A percentile compares a stretch with the other conserved stretches of the same genome.
phyloP scores from a whole-genome alignment of 2,329 filamentous ascomycete species.

The Penicillium griseofulvum region DNA sequence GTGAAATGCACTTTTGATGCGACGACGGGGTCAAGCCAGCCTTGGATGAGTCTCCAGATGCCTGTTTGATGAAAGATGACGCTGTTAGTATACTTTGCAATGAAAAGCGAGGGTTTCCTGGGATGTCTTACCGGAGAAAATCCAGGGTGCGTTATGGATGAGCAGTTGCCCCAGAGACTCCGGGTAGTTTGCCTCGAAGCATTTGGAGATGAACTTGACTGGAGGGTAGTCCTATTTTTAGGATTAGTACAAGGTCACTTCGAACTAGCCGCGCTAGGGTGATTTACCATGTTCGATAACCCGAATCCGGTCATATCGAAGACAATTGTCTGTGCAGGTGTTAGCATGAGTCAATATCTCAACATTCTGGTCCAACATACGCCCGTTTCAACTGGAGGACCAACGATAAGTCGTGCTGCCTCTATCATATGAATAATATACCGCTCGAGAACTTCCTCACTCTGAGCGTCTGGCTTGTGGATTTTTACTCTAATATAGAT shows the following conservation, averaged over 20 bases:
- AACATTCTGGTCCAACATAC: conserved; percentile 53
- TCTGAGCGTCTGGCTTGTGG: conserved; percentile 79
- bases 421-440: conserved; percentile 92
- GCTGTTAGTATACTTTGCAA: not conserved
- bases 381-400: conserved; percentile 77
- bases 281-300: conserved; percentile 79
- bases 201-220: conserved; percentile 98
- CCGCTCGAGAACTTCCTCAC: conserved; percentile 73
- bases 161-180: conserved; percentile 84
- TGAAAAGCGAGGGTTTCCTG: too few species aligned
- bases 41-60: conserved; percentile 88
- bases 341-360: conserved; percentile 4
- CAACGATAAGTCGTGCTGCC: conserved; percentile 73
- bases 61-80: conserved; percentile 46
- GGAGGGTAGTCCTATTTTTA: conserved; percentile 72
- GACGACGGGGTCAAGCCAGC: conserved; percentile 94
- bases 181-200: conserved; percentile 96
- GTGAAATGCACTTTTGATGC: conserved; percentile 90
- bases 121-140: conserved; percentile 72
- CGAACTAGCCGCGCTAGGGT: not conserved
- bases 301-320: conserved; percentile 94
- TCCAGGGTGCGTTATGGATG: conserved; percentile 92
- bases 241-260: not conserved
- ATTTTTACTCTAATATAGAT: conserved; percentile 76
- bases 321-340: conserved; percentile 65